A percentile compares a stretch with the other conserved stretches of the same genome.
Conservation (phyloP, 2,329 filamentous ascomycete species). For the Fusarium hainanense region DNA sequence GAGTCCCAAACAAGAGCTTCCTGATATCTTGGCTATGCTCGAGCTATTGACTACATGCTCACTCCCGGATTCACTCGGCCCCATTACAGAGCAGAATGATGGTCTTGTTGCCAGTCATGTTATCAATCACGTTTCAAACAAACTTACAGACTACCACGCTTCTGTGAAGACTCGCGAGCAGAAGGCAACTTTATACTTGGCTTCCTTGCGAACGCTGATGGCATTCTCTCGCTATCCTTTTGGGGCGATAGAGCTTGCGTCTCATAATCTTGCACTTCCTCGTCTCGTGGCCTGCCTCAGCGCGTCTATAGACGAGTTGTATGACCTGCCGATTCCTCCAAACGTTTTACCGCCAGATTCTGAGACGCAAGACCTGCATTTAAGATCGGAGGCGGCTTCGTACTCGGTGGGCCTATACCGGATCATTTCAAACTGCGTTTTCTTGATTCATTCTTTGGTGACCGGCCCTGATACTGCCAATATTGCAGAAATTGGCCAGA, state of each 20-base stretch:
- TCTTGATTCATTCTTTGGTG: conserved; percentile 64
- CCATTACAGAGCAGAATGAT: conserved; percentile 63
- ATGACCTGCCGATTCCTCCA: conserved; percentile 63
- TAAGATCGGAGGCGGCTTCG: conserved; percentile 22
- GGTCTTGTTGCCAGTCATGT: conserved; percentile 59
- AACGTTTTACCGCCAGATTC: conserved; percentile 51
- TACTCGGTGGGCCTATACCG: conserved; percentile 52
- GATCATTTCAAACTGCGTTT: conserved; percentile 61
- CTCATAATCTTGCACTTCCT: conserved; percentile 76
- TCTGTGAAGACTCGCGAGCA: conserved; percentile 51
- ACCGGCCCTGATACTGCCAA: conserved; percentile 60
- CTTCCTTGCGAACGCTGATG: conserved; percentile 65
- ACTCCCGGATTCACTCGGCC: conserved; percentile 72
- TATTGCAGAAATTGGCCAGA: conserved; percentile 72
- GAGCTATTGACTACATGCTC: conserved; percentile 74
- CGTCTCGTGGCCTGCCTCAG: conserved; percentile 75
- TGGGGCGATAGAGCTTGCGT: conserved; percentile 72
- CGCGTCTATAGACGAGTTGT: conserved; percentile 77
- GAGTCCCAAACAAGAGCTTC: conserved; percentile 71
- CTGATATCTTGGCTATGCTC: conserved; percentile 73
- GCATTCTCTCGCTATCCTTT: conserved; percentile 71
- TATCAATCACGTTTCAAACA: conserved; percentile 71
- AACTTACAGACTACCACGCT: conserved; percentile 68
- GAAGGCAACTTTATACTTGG: conserved; percentile 57
- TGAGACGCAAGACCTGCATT: conserved; percentile 4